phyloP scores from a whole-genome alignment of 805 yeast genomes.

The Yarrowia yakushimensis region DNA sequence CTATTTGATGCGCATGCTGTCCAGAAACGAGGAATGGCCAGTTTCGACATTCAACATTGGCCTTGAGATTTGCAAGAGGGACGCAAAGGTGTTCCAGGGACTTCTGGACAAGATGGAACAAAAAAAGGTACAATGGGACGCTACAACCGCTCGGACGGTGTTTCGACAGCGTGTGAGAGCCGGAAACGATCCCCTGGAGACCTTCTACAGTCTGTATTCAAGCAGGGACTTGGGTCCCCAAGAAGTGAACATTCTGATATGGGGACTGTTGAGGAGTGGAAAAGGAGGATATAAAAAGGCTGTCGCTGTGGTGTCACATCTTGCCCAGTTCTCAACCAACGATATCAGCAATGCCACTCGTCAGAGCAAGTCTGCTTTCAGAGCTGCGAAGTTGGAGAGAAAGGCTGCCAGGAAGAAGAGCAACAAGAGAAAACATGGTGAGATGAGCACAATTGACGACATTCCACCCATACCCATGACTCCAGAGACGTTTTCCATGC shows the following conservation, averaged over 20 bases:
- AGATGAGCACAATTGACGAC: not conserved
- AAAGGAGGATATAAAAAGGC: not conserved
- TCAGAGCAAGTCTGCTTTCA: not conserved
- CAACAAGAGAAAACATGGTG: not conserved
- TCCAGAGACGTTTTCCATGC: not conserved
- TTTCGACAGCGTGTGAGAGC: not conserved
- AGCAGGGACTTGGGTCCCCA: not conserved
- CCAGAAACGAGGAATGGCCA: not conserved
- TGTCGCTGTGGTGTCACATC: not conserved
- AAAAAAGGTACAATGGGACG: not conserved
- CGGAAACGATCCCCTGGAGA: not conserved
- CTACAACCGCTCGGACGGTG: not conserved
- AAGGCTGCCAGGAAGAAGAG: not conserved
- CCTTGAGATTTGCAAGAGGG: not conserved
- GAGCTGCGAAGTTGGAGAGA: not conserved
- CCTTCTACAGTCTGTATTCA: not conserved
- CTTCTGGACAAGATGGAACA: not conserved
- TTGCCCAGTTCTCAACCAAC: not conserved
- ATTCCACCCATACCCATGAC: not conserved
- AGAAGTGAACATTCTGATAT: constrained; percentile 1
- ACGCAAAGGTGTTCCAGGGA: not conserved
- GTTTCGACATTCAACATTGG: constrained; percentile 17
- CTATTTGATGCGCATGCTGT: not conserved
- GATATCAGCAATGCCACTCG: not conserved
- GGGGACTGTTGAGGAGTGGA: not conserved